Percentiles rank a stretch among this genome's conserved stretches.
Conservation (phyloP, 1,284 basidiomycete species). For the Mycosarcoma mackinlayi region DNA sequence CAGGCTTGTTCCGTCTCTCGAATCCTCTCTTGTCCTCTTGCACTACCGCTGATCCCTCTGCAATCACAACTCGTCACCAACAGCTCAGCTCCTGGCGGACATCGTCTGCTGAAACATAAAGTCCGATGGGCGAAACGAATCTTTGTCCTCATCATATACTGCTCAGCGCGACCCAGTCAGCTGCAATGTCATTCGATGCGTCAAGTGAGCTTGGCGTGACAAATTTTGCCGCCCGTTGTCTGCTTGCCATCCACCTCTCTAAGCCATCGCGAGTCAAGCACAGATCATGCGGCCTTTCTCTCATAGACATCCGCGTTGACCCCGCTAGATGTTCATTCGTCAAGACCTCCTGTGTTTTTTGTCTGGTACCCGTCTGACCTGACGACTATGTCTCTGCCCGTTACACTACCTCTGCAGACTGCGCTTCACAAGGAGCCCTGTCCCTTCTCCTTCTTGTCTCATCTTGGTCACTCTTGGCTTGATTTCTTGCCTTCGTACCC, state of each 20-base stretch:
- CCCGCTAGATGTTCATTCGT: constrained; percentile 9
- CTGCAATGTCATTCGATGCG: constrained; percentile 1
- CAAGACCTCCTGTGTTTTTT: not conserved
- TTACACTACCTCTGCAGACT: too few species aligned
- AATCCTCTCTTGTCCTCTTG: not conserved
- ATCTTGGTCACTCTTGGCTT: too few species aligned
- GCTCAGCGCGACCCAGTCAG: not conserved
- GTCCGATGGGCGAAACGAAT: too few species aligned
- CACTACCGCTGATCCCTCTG: not conserved
- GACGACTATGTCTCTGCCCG: not conserved
- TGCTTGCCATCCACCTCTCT: not conserved
- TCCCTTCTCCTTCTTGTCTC: too few species aligned
- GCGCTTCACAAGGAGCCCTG: too few species aligned
- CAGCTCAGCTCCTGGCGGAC: too few species aligned
- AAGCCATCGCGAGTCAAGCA: not conserved
- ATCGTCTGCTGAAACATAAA: too few species aligned
- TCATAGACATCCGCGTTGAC: not conserved
- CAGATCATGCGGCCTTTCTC: too few species aligned
- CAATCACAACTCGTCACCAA: too few species aligned
- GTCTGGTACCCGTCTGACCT: too few species aligned
- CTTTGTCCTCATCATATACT: too few species aligned
- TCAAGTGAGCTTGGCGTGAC: constrained; percentile 8
- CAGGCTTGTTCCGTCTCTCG: not conserved
- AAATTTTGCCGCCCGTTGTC: not conserved
- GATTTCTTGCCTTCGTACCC: not conserved